Percentiles rank a stretch among this genome's conserved stretches.
Evolutionary conservation across 495 filamentous ascomycete species (phyloP).

Genomic region (Daldinia childiae): DNA sequence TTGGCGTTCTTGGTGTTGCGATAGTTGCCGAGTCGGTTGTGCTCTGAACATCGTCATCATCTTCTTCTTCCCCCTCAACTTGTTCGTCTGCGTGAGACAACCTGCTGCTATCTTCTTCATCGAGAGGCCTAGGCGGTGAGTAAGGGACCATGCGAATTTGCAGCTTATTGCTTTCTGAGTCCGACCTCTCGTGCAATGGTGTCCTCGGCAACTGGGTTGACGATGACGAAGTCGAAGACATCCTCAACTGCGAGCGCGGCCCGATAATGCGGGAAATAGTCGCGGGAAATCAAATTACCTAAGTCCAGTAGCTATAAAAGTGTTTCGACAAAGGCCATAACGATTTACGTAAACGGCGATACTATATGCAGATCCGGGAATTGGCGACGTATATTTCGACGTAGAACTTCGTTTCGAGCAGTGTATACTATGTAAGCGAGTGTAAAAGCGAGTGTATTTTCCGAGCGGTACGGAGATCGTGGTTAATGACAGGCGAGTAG

Average conservation of each 20-base stretch:
- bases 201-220: constrained; percentile 39
- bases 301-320: constrained; percentile 31
- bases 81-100: constrained; percentile 29
- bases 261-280: constrained; percentile 21
- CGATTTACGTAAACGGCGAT: constrained; percentile 26
- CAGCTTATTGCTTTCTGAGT: constrained; percentile 63
- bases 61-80: constrained; percentile 6
- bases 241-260: constrained; percentile 39
- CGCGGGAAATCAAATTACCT: constrained; percentile 20
- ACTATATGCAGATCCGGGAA: constrained; percentile 7
- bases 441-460: constrained; percentile 38
- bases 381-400: constrained; percentile 17
- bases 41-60: constrained; percentile 14
- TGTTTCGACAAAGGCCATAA: constrained; percentile 40
- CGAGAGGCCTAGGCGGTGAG: constrained; percentile 56
- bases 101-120: constrained; percentile 39
- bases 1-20: constrained; percentile 33
- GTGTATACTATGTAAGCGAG: constrained; percentile 6
- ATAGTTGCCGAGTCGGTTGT: constrained; percentile 10
- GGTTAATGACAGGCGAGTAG: constrained; percentile 40
- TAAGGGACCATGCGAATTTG: constrained; percentile 64
- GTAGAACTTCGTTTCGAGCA: constrained; percentile 28
- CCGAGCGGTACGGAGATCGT: constrained; percentile 31
- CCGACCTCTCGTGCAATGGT: constrained; percentile 65
- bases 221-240: constrained; percentile 44